These are phyloP conservation scores for Microstegium vimineum DNA, from an alignment of 176 grass and related monocot genomes.

Conservation along the genomic window DNA sequence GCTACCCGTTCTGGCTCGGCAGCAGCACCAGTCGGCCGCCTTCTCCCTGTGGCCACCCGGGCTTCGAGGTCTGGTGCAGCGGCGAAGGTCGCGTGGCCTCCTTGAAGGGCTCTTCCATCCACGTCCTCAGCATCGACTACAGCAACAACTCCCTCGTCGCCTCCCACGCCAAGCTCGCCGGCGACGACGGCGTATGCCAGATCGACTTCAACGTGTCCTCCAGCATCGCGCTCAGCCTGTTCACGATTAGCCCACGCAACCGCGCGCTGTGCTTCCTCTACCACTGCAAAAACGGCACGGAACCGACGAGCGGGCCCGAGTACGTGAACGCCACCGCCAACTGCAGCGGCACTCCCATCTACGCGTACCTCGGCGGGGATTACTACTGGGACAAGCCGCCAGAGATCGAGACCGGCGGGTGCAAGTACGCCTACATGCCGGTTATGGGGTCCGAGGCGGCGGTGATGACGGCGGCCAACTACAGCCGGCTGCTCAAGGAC, in stretches of 20 bases:
- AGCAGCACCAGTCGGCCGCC: not conserved
- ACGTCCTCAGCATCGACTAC: slow-evolving; percentile 37
- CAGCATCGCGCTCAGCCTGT: slow-evolving; percentile 33
- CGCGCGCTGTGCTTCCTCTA: slow-evolving; percentile 41
- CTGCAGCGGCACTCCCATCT: fast-evolving
- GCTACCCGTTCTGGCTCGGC: slow-evolving; percentile 57
- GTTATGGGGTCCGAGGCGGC: slow-evolving; percentile 12
- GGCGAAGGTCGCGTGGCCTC: not conserved
- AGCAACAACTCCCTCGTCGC: not conserved
- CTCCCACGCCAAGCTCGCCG: not conserved
- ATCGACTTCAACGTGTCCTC: slow-evolving; percentile 34
- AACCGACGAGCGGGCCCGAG: not conserved
- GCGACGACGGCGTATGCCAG: slow-evolving; percentile 18
- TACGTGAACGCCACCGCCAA: not conserved
- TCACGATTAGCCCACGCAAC: slow-evolving; percentile 24
- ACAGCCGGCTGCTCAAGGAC: slow-evolving; percentile 17
- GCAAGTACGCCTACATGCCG: slow-evolving; percentile 12
- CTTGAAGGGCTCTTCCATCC: not conserved
- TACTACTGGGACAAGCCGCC: not conserved
- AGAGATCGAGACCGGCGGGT: not conserved
- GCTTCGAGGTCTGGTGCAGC: slow-evolving; percentile 38
- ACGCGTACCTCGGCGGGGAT: slow-evolving; percentile 14
- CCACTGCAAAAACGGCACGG: slow-evolving; percentile 7
- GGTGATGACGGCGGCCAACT: slow-evolving; percentile 3
- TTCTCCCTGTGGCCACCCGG: slow-evolving; percentile 32